Conservation (phyloP, 257 asterid genomes). For the Solanum raphanifolium region DNA sequence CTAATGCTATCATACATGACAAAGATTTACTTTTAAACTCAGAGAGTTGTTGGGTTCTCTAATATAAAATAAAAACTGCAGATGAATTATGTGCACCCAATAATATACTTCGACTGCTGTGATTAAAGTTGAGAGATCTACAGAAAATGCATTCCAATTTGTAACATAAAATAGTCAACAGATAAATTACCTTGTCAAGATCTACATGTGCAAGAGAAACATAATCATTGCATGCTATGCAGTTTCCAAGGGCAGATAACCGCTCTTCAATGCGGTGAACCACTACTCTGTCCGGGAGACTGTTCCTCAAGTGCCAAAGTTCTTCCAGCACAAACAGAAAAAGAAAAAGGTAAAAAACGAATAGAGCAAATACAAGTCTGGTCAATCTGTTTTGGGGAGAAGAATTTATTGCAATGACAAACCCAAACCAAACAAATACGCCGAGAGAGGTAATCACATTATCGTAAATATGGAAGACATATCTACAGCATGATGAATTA, state of each 20-base stretch:
- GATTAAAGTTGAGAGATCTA: background rate
- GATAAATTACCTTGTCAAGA: conserved; percentile 54
- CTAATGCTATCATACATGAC: background rate
- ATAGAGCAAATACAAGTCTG: too few relatives aligned
- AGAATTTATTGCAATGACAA: too few relatives aligned
- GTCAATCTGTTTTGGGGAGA: too few relatives aligned
- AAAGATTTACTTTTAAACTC: background rate
- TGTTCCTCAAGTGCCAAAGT: conserved; percentile 75
- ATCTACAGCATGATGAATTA: too few relatives aligned
- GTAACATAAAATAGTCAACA: background rate
- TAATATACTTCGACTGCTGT: background rate
- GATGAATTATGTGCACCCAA: background rate
- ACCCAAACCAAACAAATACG: too few relatives aligned
- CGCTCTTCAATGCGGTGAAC: conserved; percentile 91
- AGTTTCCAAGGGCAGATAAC: conserved; percentile 85
- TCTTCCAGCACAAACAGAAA: conserved; percentile 22
- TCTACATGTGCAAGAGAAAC: conserved; percentile 87
- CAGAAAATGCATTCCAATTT: background rate
- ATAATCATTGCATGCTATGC: conserved; percentile 80
- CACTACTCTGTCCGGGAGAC: conserved; percentile 76
- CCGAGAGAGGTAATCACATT: too few relatives aligned
- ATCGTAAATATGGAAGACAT: too few relatives aligned
- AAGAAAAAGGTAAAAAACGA: background rate
- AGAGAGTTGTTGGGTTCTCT: background rate
- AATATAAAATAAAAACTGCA: background rate